A percentile compares a stretch with the other conserved stretches of the same genome.
Conservation (phyloP, 2,329 filamentous ascomycete species). For the Epichloe sibirici region DNA sequence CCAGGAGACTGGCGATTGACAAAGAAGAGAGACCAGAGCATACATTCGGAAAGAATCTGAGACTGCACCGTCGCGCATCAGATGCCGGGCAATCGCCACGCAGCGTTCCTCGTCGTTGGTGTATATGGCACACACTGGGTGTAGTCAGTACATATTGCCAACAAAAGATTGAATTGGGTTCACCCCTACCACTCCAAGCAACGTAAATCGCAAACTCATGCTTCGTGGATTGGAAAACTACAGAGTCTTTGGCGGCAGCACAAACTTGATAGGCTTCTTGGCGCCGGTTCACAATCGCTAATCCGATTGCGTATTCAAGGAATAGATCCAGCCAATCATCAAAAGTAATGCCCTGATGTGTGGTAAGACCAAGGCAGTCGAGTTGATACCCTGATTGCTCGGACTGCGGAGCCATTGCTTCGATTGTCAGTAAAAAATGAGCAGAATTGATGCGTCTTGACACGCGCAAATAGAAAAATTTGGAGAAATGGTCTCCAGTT, state of each 20-base stretch:
- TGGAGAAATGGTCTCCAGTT: too few relatives aligned
- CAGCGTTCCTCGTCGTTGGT: slow-evolving; percentile 69
- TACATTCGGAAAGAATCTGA: slow-evolving; percentile 80
- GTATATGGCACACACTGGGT: slow-evolving; percentile 66
- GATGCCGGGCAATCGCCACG: slow-evolving; percentile 61
- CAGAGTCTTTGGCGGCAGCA: slow-evolving; percentile 65
- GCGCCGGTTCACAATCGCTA: slow-evolving; percentile 54
- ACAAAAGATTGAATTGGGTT: neutral
- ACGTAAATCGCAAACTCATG: slow-evolving; percentile 63
- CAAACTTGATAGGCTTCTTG: slow-evolving; percentile 71
- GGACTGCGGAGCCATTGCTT: slow-evolving; percentile 9
- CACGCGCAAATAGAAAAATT: too few relatives aligned
- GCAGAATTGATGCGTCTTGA: too few relatives aligned
- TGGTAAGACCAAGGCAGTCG: slow-evolving; percentile 2
- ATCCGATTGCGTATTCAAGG: slow-evolving; percentile 68
- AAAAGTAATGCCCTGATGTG: slow-evolving; percentile 69
- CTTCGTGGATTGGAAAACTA: slow-evolving; percentile 64
- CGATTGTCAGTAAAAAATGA: neutral
- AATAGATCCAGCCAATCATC: slow-evolving; percentile 82
- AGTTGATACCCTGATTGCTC: slow-evolving; percentile 4
- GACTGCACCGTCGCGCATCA: slow-evolving; percentile 73
- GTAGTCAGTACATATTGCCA: neutral
- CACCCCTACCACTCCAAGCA: slow-evolving; percentile 56
- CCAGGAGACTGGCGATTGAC: slow-evolving; percentile 58
- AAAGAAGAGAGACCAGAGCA: slow-evolving; percentile 62